A percentile compares a stretch with the other conserved stretches of the same genome.
phyloP scores from a whole-genome alignment of 305 asterid genomes.

The Plantago coronopus region DNA sequence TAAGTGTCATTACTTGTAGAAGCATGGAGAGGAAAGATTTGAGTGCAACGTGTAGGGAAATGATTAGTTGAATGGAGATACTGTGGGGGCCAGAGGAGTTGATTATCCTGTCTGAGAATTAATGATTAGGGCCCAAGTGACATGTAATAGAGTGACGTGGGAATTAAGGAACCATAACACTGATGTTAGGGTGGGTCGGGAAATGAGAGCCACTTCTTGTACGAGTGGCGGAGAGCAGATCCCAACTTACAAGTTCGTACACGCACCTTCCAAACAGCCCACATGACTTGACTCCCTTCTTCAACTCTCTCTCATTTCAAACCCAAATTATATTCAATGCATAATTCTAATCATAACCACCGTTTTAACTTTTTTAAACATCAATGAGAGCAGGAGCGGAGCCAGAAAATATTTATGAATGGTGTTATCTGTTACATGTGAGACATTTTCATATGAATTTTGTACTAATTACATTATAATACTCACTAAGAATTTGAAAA shows the following conservation, averaged over 20 bases:
- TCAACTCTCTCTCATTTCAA: no score
- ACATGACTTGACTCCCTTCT: background rate
- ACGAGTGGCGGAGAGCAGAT: constrained; percentile 31
- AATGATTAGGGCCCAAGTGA: constrained; percentile 7
- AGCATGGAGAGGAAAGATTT: constrained; percentile 16
- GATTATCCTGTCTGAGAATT: constrained; percentile 26
- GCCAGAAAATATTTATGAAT: no score
- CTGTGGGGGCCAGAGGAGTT: constrained; percentile 13
- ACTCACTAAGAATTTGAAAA: no score
- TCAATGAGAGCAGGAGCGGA: no score
- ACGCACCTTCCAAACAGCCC: background rate
- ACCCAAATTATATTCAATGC: no score
- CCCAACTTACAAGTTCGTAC: constrained; percentile 6
- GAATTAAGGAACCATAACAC: constrained; percentile 16
- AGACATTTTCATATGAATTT: no score
- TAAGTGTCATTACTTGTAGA: no score
- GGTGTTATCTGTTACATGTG: no score
- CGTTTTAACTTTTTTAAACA: no score
- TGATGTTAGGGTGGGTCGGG: background rate
- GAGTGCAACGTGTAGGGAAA: constrained; percentile 26
- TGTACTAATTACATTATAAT: no score
- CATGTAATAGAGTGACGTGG: constrained; percentile 32
- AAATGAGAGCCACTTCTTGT: constrained; percentile 31
- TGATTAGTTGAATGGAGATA: constrained; percentile 35
- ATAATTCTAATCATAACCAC: no score